A percentile compares a stretch with the other conserved stretches of the same genome.
phyloP scores from a whole-genome alignment of 257 asterid species.

The Mitragyna speciosa region DNA sequence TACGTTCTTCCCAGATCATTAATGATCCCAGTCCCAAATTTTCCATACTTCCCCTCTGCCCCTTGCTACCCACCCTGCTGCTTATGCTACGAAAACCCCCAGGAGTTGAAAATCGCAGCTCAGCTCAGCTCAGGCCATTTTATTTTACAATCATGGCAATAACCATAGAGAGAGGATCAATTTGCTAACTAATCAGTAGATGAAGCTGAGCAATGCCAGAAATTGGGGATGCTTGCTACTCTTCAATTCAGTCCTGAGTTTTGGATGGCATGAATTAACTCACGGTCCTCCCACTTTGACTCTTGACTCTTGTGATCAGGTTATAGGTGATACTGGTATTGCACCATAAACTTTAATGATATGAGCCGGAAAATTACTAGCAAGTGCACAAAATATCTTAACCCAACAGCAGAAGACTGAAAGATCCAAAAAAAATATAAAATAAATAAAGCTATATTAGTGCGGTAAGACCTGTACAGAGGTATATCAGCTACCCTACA shows the following conservation, averaged over 20 bases:
- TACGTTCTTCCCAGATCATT: neutral
- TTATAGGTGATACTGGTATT: no score
- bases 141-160: neutral
- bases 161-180: neutral
- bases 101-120: neutral
- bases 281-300: no score
- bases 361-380: neutral
- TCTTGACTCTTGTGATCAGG: neutral
- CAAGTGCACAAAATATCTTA: neutral
- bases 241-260: neutral
- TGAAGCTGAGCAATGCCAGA: neutral
- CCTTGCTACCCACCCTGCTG: neutral
- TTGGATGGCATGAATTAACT: neutral
- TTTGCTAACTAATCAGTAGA: neutral
- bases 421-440: slow-evolving; percentile 1
- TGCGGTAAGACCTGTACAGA: slow-evolving; percentile 32
- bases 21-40: neutral
- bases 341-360: no score
- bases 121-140: neutral
- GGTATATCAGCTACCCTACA: slow-evolving; percentile 31
- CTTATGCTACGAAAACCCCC: neutral
- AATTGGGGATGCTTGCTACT: neutral
- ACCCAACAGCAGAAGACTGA: neutral
- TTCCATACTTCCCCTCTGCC: neutral
- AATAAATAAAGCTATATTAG: slow-evolving; percentile 31